phyloP scores from a whole-genome alignment of 2,329 filamentous ascomycete genomes.

The Colletotrichum tanaceti region DNA sequence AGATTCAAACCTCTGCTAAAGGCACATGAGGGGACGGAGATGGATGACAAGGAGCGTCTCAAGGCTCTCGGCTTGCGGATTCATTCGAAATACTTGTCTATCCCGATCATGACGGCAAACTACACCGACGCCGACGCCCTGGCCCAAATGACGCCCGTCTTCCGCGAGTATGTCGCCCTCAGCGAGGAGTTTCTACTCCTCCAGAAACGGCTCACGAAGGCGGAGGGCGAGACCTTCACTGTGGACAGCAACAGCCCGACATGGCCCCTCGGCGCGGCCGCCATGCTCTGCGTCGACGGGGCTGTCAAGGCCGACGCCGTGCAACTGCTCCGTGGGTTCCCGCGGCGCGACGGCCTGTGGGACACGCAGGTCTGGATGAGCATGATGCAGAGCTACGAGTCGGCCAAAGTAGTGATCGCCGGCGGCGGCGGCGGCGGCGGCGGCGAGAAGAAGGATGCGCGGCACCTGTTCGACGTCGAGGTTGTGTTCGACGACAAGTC shows the following conservation, averaged over 20 bases:
- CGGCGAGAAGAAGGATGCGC: not conserved
- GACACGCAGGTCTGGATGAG: slow-evolving; percentile 55
- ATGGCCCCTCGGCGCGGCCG: slow-evolving; percentile 56
- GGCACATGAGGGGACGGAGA: not conserved
- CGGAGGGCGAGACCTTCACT: slow-evolving; percentile 22
- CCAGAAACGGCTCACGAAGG: not conserved
- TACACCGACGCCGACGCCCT: slow-evolving; percentile 52
- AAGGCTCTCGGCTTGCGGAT: slow-evolving; percentile 25
- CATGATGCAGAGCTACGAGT: slow-evolving; percentile 43
- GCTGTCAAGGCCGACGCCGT: slow-evolving; percentile 54
- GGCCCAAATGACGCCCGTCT: slow-evolving; percentile 54
- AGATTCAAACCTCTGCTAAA: slow-evolving; percentile 43
- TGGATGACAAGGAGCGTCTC: slow-evolving; percentile 14
- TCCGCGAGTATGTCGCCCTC: slow-evolving; percentile 43
- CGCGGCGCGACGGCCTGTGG: slow-evolving; percentile 57
- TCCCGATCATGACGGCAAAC: slow-evolving; percentile 45
- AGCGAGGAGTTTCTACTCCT: slow-evolving; percentile 21
- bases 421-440: not conserved
- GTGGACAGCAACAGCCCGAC: slow-evolving; percentile 45
- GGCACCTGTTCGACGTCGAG: slow-evolving; percentile 24
- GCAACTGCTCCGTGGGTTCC: slow-evolving; percentile 54
- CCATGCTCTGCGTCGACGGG: slow-evolving; percentile 55
- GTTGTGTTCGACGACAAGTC: slow-evolving; percentile 35
- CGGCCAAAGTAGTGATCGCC: not conserved
- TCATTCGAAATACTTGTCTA: slow-evolving; percentile 32